Conservation (phyloP, 129 eudicot genomes). For the Lactuca sativa region DNA sequence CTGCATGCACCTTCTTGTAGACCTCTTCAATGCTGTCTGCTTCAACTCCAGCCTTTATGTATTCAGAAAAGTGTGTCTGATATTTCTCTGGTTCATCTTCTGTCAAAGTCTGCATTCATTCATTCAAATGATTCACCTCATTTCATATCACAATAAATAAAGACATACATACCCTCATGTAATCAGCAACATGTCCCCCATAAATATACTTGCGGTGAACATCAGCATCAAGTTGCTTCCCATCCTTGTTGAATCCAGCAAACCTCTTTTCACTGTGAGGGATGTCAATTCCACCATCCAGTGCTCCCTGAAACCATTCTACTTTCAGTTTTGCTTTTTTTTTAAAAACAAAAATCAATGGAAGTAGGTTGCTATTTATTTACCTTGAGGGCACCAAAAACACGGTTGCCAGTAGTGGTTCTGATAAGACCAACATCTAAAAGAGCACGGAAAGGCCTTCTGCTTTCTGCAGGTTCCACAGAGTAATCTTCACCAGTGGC, state of each 20-base stretch:
- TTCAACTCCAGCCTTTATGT: constrained; percentile 42
- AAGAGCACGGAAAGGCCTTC: constrained; percentile 61
- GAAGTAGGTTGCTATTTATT: not conserved
- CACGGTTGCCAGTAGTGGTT: constrained; percentile 55
- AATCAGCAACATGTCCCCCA: constrained; percentile 54
- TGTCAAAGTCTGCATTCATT: constrained; percentile 31
- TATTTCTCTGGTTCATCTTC: constrained; percentile 59
- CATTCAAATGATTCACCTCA: too few species aligned
- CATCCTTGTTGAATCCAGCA: constrained; percentile 50
- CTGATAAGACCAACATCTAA: constrained; percentile 50
- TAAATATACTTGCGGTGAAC: constrained; percentile 52
- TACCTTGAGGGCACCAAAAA: constrained; percentile 60
- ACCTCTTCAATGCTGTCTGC: constrained; percentile 44
- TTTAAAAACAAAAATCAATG: not conserved
- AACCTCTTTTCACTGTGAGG: constrained; percentile 61
- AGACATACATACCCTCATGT: constrained; percentile 40
- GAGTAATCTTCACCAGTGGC: constrained; percentile 51
- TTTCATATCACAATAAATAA: too few species aligned
- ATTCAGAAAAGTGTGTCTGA: constrained; percentile 48
- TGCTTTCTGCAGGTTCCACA: constrained; percentile 47
- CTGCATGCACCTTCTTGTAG: constrained; percentile 55
- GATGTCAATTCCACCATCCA: constrained; percentile 56
- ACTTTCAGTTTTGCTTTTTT: not conserved
- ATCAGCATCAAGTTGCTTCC: constrained; percentile 49
- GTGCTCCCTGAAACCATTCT: constrained; percentile 41